Conservation (phyloP, 768 basidiomycete genomes). For the Serendipita sp. region DNA sequence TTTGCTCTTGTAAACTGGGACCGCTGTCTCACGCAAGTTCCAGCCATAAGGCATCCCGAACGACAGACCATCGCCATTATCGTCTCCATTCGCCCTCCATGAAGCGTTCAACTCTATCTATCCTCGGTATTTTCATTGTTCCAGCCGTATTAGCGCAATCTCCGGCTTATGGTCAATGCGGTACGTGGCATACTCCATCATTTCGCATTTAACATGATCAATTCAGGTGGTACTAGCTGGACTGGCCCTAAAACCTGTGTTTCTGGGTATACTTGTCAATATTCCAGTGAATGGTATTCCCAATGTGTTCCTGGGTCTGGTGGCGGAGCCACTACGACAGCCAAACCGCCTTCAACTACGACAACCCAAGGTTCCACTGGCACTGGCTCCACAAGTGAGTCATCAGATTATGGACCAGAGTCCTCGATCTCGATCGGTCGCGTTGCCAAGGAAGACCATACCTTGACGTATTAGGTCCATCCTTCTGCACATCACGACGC, state of each 20-base stretch:
- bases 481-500: too few species aligned
- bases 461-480: too few species aligned
- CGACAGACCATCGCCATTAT: too few species aligned
- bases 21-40: too few species aligned
- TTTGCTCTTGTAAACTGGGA: too few species aligned
- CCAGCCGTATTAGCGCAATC: neutral
- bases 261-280: neutral
- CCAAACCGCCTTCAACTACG: neutral
- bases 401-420: too few species aligned
- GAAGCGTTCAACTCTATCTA: too few species aligned
- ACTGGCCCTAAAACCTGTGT: neutral
- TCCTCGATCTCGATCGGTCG: too few species aligned
- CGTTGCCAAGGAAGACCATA: too few species aligned
- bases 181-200: neutral
- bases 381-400: neutral
- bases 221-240: neutral
- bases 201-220: neutral
- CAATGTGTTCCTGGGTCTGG: neutral
- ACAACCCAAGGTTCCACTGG: neutral
- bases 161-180: neutral
- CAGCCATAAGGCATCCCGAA: too few species aligned
- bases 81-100: too few species aligned
- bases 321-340: neutral
- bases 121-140: neutral
- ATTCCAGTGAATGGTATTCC: neutral